phyloP scores from a whole-genome alignment of 306 rosid species.

The Gastrolobium bilobum region DNA sequence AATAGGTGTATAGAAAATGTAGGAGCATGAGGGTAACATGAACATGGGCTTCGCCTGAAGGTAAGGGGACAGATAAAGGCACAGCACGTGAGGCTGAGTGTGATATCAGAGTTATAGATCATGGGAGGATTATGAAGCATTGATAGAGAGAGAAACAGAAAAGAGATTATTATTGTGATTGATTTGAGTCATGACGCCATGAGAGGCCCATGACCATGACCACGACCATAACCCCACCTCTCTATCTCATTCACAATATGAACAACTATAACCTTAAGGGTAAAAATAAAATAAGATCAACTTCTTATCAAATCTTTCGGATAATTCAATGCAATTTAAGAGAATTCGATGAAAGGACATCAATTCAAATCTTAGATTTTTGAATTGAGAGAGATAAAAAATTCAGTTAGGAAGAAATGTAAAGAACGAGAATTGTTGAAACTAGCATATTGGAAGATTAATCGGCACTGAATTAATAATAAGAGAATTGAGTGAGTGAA shows the following conservation, averaged over 20 bases:
- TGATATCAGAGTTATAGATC: conserved; percentile 8
- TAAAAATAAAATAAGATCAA: too few relatives aligned
- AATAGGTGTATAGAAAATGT: conserved; percentile 23
- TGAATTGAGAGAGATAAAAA: too few relatives aligned
- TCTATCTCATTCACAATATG: background rate
- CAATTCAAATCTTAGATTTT: too few relatives aligned
- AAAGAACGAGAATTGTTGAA: background rate
- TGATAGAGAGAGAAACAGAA: background rate
- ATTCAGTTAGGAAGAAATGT: background rate
- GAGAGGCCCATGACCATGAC: conserved; percentile 40
- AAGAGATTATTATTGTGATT: conserved; percentile 11
- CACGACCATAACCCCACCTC: background rate
- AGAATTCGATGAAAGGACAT: too few relatives aligned
- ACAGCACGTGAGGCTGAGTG: conserved; percentile 55
- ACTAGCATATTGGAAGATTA: conserved; percentile 38
- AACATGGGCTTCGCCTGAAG: conserved; percentile 50
- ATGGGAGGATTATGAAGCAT: conserved; percentile 24
- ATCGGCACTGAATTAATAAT: background rate
- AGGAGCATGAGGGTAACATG: conserved; percentile 49
- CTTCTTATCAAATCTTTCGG: too few relatives aligned
- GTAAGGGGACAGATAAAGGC: conserved; percentile 52
- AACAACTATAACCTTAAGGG: background rate
- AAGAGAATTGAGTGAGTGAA: too few relatives aligned
- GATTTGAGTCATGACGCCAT: conserved; percentile 19
- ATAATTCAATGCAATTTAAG: too few relatives aligned